Conservation (phyloP, 495 filamentous ascomycete genomes). For the Daldinia concentrica region DNA sequence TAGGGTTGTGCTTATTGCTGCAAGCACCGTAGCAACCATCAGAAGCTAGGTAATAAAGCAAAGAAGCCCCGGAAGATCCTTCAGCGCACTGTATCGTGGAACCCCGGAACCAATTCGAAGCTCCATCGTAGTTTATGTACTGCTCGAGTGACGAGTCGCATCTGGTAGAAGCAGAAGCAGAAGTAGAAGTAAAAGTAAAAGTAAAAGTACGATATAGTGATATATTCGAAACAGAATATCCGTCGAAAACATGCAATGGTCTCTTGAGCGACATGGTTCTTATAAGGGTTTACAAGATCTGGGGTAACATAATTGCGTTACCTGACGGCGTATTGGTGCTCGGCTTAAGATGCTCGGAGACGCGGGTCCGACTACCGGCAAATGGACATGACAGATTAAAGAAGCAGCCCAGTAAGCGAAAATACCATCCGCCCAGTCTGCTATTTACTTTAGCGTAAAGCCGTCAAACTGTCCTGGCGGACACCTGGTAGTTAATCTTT, state of each 20-base stretch:
- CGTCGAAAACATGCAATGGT: slow-evolving; percentile 18
- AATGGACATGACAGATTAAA: slow-evolving; percentile 10
- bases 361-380: slow-evolving; percentile 32
- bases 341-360: slow-evolving; percentile 16
- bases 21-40: slow-evolving; percentile 32
- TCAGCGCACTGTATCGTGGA: slow-evolving; percentile 22
- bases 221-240: slow-evolving; percentile 28
- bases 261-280: slow-evolving; percentile 18
- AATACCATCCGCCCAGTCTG: background rate
- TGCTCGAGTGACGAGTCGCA: no score
- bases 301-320: slow-evolving; percentile 27
- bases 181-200: background rate
- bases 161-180: background rate
- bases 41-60: slow-evolving; percentile 18
- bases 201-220: slow-evolving; percentile 1
- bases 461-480: background rate
- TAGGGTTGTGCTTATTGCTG: slow-evolving; percentile 36
- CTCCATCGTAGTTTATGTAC: slow-evolving; percentile 8
- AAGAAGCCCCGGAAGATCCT: slow-evolving; percentile 28
- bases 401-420: slow-evolving; percentile 18
- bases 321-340: slow-evolving; percentile 13
- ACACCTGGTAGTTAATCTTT: background rate
- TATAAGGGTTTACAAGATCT: slow-evolving; percentile 18
- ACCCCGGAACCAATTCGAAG: slow-evolving; percentile 6
- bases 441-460: background rate